phyloP scores from a whole-genome alignment of 2,329 filamentous ascomycete species.

The Xylaria sp. region DNA sequence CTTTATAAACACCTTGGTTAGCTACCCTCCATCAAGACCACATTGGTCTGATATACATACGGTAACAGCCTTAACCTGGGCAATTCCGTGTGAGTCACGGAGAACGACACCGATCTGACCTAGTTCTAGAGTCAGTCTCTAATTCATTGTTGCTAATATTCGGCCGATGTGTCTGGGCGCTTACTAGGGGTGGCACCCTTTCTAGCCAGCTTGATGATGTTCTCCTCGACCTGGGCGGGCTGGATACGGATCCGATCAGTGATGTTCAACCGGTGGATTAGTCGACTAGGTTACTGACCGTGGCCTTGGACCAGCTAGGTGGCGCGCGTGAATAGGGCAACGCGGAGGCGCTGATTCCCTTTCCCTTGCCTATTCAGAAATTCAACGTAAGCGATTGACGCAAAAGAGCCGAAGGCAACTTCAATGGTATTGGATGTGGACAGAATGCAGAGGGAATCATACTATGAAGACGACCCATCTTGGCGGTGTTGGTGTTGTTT shows the following conservation, averaged over 20 bases:
- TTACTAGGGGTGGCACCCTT: conserved; percentile 80
- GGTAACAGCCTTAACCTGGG: conserved; percentile 96
- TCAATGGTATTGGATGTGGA: not conserved
- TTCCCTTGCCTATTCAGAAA: conserved; percentile 60
- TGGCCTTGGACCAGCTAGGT: conserved; percentile 98
- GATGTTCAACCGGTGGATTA: not conserved
- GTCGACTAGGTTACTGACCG: conserved; percentile 42
- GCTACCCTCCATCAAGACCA: not conserved
- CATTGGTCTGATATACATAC: conserved; percentile 5
- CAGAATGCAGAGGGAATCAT: conserved; percentile 67
- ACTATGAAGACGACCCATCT: conserved; percentile 91
- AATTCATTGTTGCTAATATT: not conserved
- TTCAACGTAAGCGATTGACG: conserved; percentile 8
- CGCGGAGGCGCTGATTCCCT: conserved; percentile 96
- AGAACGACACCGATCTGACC: conserved; percentile 78
- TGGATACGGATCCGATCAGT: conserved; percentile 10
- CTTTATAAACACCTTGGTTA: conserved; percentile 43
- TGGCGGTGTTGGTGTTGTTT: conserved; percentile 53
- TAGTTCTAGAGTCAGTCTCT: conserved; percentile 4
- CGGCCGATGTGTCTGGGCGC: not conserved
- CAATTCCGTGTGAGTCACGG: conserved; percentile 96
- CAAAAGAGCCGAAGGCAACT: not conserved
- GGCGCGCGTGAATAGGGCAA: conserved; percentile 94
- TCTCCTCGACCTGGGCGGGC: conserved; percentile 93
- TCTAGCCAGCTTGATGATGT: conserved; percentile 98